Base-by-base conservation (phyloP, 345 rosid species). In the Combretum micranthum region DNA sequence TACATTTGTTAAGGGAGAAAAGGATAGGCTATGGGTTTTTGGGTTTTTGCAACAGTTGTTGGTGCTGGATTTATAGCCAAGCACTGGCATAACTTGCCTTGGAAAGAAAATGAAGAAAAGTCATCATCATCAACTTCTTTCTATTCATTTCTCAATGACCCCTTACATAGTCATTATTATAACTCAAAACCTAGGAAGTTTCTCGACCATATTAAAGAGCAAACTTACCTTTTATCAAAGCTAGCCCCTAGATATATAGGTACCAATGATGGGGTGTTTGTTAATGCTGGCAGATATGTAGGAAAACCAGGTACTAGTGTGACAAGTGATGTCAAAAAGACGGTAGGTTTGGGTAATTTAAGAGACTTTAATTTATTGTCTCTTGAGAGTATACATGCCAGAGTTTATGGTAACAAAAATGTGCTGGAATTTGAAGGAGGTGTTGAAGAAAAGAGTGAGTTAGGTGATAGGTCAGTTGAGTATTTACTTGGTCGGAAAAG, bases 41-140 rank as follows among this genome's bases (percentile, higher is more conserved):
- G n/a, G n/a, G n/a, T n/a, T 13, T 71, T 73, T n/a, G 82, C 76
- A 55, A 78, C 78, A 43, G 69, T 76, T 56, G 63, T 74, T 25
- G 82, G 75, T 2, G 73, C 71, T 0, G 67, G 75, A 9, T 77
- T 70, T 55, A 22, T 54, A 13, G 75, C 73, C 4, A 73, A 67
- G 56, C 67, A 70, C 57, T 67, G 56, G 60, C n/a, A n/a, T n/a
- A n/a, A n/a, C n/a, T n/a, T n/a, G n/a, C 55, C 51, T 0, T 63
- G 53, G 39, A 56, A 47, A 20, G 53, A 42, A 15, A 52, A 20
- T 25, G 69, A 73, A 21, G 51, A 25, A 42, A 52, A 54, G 22
- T 61, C 57, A 15, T 60, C 61, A 25, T 20, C 69, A 13, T n/a
- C n/a, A n/a, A n/a, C n/a, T n/a, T 45, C 23, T n/a, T 65, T 59